Conservation (phyloP, 1,284 basidiomycete species). For the Irpex sp. region DNA sequence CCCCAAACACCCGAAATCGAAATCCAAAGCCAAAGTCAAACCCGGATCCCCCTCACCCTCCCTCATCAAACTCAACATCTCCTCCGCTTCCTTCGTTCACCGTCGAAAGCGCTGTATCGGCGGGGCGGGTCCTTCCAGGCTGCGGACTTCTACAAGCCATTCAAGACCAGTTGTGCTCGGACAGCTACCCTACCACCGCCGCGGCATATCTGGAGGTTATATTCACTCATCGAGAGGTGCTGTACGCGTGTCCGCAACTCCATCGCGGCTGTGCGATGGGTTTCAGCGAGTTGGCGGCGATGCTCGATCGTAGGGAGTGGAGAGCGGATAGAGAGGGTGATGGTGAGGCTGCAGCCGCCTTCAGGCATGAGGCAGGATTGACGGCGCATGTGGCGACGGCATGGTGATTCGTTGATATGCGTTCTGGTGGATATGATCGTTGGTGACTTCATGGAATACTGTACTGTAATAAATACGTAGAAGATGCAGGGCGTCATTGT, state of each 20-base stretch:
- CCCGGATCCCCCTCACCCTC: conserved; percentile 6
- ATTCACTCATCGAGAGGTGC: conserved; percentile 68
- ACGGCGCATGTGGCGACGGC: conserved; percentile 33
- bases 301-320: conserved; percentile 56
- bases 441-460: neutral
- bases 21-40: conserved; percentile 1
- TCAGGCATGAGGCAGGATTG: conserved; percentile 55
- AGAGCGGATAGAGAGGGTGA: conserved; percentile 65
- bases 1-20: neutral
- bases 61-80: conserved; percentile 18
- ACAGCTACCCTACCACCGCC: conserved; percentile 52
- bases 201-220: conserved; percentile 73
- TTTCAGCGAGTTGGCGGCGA: conserved; percentile 58
- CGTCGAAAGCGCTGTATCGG: conserved; percentile 20
- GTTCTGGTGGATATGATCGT: neutral
- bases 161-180: conserved; percentile 44
- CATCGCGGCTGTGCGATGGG: conserved; percentile 59
- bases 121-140: conserved; percentile 26
- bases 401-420: conserved; percentile 1
- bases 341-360: conserved; percentile 55
- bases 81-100: conserved; percentile 1
- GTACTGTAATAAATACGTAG: neutral
- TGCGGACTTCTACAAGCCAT: conserved; percentile 59
- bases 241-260: conserved; percentile 52
- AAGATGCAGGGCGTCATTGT: neutral